phyloP scores from a whole-genome alignment of 148 eudicot species.

The Polygonum maritimum region DNA sequence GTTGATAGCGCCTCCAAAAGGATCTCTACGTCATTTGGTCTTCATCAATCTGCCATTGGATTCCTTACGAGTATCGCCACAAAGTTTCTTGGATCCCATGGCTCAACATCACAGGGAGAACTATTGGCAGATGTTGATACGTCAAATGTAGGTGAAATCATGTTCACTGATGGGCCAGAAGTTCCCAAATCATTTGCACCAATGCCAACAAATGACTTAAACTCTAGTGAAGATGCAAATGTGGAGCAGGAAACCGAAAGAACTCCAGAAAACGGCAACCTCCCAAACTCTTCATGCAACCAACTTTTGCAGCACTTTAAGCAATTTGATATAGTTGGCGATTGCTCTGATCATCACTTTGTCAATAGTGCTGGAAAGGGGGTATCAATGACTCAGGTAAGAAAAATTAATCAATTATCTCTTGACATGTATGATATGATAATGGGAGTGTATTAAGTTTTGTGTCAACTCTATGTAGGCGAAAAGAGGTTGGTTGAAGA shows the following conservation, averaged over 20 bases:
- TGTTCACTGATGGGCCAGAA: conserved; percentile 25
- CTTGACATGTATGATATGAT: neutral
- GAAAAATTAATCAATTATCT: neutral
- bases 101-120: conserved; percentile 29
- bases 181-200: conserved; percentile 23
- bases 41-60: conserved; percentile 58
- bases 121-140: conserved; percentile 19
- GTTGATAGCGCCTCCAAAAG: conserved; percentile 11
- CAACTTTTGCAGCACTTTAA: conserved; percentile 23
- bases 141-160: conserved; percentile 22
- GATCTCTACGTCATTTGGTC: conserved; percentile 22
- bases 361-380: conserved; percentile 41
- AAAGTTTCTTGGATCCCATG: conserved; percentile 34
- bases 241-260: conserved; percentile 19
- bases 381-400: conserved; percentile 46
- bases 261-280: conserved; percentile 17
- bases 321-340: conserved; percentile 72
- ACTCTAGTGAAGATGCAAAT: conserved; percentile 21
- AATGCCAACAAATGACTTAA: conserved; percentile 17
- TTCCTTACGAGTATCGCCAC: conserved; percentile 44
- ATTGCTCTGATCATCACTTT: conserved; percentile 82
- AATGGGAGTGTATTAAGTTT: neutral
- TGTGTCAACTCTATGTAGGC: conserved; percentile 28
- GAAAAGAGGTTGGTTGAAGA: conserved; percentile 70
- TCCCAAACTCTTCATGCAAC: conserved; percentile 13